Evolutionary conservation across 2,329 filamentous ascomycete genomes (phyloP), one percentile per base, ranked within the genome.

Genomic region (Verticillium tricorpus): DNA sequence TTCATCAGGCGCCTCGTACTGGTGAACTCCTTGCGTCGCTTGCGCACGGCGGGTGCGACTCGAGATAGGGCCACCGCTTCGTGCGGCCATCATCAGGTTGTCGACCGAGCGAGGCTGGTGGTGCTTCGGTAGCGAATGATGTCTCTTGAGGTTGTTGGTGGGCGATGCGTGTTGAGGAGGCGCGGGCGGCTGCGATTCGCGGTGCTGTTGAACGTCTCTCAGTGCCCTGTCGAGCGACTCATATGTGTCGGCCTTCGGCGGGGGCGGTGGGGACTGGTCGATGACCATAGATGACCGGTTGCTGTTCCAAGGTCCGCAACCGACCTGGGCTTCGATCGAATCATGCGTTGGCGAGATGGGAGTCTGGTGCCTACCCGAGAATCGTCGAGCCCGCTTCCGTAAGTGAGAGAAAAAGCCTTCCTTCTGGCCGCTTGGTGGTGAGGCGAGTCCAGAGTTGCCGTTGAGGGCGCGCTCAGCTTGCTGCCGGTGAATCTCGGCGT

Each of bases 331-430:
- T 74, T 98, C 95, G 60, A 96, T 81, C 71, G 98, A 94, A 68
- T 97, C 93, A 61, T 89, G 88, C 54, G 84, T 86, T 9, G 92
- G 90, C 19, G 92, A 91, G 62, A 90, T 86, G 8, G 92, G 89
- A 15, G 88, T 89, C 72, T 94, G 91, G 71, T 97, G 93, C 62
- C 94, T 89, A 56, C 95, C 95, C 31, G 95, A 99, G 64, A 99
- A 89, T 67, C 95, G 86, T 68, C 95, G 87, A 32, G 96, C 95
- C 59, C 94, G 89, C 77, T 99, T 99, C 61, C 95, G 87, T 8
- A 99, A 83, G 73, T 99, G 95, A 0, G 95, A 98, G 78, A 99
- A 99, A 81, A 99, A 99, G 75, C 95, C 92, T 75, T 99, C 95
- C 72, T 96, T 96, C 61, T 93, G 91, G 19, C 85, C 91, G 69